Base-by-base conservation (phyloP, 176 grass and related monocot species). In the Poa annua region DNA sequence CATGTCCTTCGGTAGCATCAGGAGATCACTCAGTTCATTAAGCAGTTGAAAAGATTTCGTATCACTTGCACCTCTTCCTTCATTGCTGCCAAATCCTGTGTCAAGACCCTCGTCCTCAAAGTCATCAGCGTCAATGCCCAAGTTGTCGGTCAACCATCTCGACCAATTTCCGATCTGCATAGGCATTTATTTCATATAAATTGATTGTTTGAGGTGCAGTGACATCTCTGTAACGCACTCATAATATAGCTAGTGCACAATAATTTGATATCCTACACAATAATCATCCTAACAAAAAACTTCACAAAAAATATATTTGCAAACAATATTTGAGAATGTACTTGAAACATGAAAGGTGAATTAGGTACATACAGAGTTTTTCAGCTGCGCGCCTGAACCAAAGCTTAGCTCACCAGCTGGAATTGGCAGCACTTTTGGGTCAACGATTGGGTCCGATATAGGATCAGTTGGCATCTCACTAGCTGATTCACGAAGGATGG, bases 1-100 rank as follows among this genome's bases (percentile, higher is more conserved):
- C 96, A 99, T 91, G 80, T 99, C 96, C 90, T 99, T 99, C 0
- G 96, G 96, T 73, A 96, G 91, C 96, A 99, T 99, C 66, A 99
- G 77, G 67, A 99, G 91, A 88, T 99, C 91, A 75, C 96, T 96
- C 79, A 99, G 80, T 85, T 99, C 89, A 79, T 93, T 95, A 48
- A 99, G 93, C 44, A 94, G 81, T 80, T 63, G 56, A 84, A 99
- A 96, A 36, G 88, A 89, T 56, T 83, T 92, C 11, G 80, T 69
- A 80, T 89, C 53, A 70, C 50, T 34, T 39, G 11, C 35, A 26
- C 55, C 59, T 24, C 53, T 81, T 79, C 80, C 85, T 80, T 50
- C 64, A 80, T 88, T 45, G 14, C 85, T 53, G 55, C 78, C 81
- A 44, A 59, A 70, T 63, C 55, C 82, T 59, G 44, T 74, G 61